Conservation (phyloP, 352 stramenopile genomes). For the Globisporangium emineosum region DNA sequence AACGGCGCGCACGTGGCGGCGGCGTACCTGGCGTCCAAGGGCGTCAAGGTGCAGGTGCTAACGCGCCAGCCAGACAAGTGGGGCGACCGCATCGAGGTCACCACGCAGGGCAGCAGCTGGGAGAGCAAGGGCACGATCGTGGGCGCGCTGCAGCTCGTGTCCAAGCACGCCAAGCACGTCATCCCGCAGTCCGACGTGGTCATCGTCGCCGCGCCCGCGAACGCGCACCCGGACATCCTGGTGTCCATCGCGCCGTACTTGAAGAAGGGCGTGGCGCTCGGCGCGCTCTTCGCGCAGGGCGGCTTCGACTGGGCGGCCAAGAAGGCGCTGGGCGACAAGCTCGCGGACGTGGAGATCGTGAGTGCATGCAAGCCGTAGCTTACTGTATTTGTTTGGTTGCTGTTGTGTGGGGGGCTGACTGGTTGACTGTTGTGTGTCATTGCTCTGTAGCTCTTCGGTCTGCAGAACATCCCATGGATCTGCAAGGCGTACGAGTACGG, state of each 20-base stretch:
- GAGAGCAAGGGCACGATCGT: conserved; percentile 72
- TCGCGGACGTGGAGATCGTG: conserved; percentile 62
- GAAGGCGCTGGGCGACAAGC: conserved; percentile 76
- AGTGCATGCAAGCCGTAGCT: conserved; percentile 1
- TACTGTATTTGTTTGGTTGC: no score
- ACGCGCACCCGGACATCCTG: conserved; percentile 86
- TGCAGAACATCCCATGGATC: conserved; percentile 95
- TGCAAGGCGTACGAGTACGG: conserved; percentile 90
- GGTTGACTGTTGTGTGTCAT: conserved; percentile 7
- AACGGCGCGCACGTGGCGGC: conserved; percentile 90
- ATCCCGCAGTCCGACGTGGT: conserved; percentile 88
- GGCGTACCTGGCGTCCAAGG: conserved; percentile 85
- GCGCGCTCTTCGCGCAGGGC: conserved; percentile 89
- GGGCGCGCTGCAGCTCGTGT: conserved; percentile 69
- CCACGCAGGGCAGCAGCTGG: conserved; percentile 84
- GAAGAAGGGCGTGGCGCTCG: conserved; percentile 82
- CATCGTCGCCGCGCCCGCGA: conserved; percentile 87
- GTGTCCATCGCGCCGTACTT: conserved; percentile 73
- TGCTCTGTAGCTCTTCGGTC: conserved; percentile 74
- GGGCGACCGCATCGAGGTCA: conserved; percentile 75
- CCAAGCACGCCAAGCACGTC: conserved; percentile 78
- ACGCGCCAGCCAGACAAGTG: conserved; percentile 82
- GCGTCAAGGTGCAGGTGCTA: conserved; percentile 77
- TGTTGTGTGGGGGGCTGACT: no score
- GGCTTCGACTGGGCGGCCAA: conserved; percentile 91